Percentiles rank a stretch among this genome's conserved stretches.
Evolutionary conservation across 148 eudicot genomes (phyloP).

Genomic region (Cornus florida): DNA sequence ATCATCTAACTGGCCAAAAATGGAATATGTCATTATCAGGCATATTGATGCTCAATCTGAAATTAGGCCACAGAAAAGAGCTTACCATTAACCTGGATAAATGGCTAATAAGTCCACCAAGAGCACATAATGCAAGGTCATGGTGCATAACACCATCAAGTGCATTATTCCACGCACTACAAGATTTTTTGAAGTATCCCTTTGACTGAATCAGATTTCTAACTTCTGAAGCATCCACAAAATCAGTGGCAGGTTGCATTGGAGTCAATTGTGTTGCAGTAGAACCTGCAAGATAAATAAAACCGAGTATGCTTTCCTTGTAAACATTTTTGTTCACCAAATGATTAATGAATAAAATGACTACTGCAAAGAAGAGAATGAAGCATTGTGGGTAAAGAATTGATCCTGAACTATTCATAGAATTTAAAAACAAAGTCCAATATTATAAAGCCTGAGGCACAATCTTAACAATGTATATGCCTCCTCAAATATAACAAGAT

Average conservation of each 20-base stretch:
- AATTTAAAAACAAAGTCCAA: background rate
- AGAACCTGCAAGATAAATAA: conserved; percentile 46
- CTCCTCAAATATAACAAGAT: background rate
- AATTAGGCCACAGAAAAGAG: background rate
- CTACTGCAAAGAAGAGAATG: background rate
- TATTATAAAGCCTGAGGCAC: background rate
- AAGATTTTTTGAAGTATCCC: conserved; percentile 69
- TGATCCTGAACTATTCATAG: background rate
- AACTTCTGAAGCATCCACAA: conserved; percentile 58
- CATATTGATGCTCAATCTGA: background rate
- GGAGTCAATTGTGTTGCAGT: conserved; percentile 53
- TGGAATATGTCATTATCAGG: conserved; percentile 12
- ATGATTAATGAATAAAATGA: background rate
- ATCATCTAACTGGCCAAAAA: conserved; percentile 68
- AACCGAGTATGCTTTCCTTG: conserved; percentile 4
- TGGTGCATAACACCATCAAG: conserved; percentile 53
- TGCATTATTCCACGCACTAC: conserved; percentile 47
- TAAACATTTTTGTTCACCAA: background rate
- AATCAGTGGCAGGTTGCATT: conserved; percentile 44
- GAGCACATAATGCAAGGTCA: conserved; percentile 74
- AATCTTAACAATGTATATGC: background rate
- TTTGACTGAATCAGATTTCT: conserved; percentile 58
- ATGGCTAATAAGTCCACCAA: conserved; percentile 80
- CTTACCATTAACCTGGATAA: conserved; percentile 80
- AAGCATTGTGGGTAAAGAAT: background rate